These are phyloP conservation scores for Epichloe amarillans DNA, from an alignment of 2,329 filamentous ascomycete genomes.

Conservation along the genomic window DNA sequence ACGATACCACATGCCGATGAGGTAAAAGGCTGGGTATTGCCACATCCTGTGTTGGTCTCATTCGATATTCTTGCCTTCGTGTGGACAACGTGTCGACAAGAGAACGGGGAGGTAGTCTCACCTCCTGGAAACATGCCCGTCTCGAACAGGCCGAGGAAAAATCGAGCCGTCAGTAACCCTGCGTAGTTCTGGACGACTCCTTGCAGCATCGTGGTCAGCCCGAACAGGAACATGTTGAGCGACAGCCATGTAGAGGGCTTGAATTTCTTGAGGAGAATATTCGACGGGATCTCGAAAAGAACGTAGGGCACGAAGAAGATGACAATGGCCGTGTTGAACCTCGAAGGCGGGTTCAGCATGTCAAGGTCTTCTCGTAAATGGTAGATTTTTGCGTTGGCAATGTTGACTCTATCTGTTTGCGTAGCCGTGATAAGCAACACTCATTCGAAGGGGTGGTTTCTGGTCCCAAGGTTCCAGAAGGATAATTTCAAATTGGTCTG, in stretches of 20 bases:
- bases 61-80: too few relatives aligned
- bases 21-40: slow-evolving; percentile 36
- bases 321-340: slow-evolving; percentile 65
- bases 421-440: too few relatives aligned
- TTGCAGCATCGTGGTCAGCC: slow-evolving; percentile 60
- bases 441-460: too few relatives aligned
- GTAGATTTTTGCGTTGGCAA: slow-evolving; percentile 63
- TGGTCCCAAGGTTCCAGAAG: too few relatives aligned
- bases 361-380: slow-evolving; percentile 48
- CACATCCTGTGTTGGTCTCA: neutral
- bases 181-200: slow-evolving; percentile 66
- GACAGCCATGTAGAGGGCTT: slow-evolving; percentile 58
- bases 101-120: slow-evolving; percentile 9
- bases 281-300: slow-evolving; percentile 55
- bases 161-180: slow-evolving; percentile 65
- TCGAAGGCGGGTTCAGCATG: slow-evolving; percentile 31
- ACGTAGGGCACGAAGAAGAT: slow-evolving; percentile 77
- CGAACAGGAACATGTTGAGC: slow-evolving; percentile 74
- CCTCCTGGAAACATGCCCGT: slow-evolving; percentile 53
- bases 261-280: slow-evolving; percentile 51
- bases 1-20: slow-evolving; percentile 83
- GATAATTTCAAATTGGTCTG: too few relatives aligned
- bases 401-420: slow-evolving; percentile 52
- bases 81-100: too few relatives aligned
- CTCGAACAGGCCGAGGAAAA: slow-evolving; percentile 72